Evolutionary conservation across 345 rosid species (phyloP), one percentile per base, ranked within the genome.

Genomic region (Mallotus nudiflorus): DNA sequence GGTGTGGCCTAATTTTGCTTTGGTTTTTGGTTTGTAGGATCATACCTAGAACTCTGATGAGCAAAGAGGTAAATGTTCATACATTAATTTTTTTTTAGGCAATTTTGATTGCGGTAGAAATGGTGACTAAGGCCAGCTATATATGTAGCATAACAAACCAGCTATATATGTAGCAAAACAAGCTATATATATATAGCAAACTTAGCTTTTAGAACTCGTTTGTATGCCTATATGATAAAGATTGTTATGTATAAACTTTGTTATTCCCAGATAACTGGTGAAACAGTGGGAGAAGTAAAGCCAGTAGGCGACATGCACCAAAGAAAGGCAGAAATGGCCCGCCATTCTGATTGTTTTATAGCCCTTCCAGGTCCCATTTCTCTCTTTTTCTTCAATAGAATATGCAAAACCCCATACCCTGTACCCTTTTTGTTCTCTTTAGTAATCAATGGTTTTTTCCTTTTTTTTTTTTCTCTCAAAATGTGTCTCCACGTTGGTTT

Each of bases 281-380:
- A 85, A 72, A 85, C 98, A 37, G 86, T 83, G 60, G 98, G 97
- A 56, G 98, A 91, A 78, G 96, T 91, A 5, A 84, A 73, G 79
- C 75, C 96, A 37, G 98, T 94, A 39, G 91, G 95, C 24, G 93
- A 91, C 84, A 94, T 94, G 98, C 98, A 91, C 75, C 93, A 94
- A 81, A 84, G 98, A 46, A 94, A 94, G 74, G 97, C 97, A 10
- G 97, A 94, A 84, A 94, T 94, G 98, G 96, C 97, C 78, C 79
- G 88, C 80, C 89, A 84, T 78, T 89, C 98, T 10, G 97, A 94
- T 77, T 92, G 97, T 77, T 94, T 94, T 76, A 94, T 94, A 59
- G 98, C 98, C 51, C 73, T 94, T 54, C 98, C 98, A 82, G 98
- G 98, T 94, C 71, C 65, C 56, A 49, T 55, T 49, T 67, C 70